Conservation (phyloP, 129 eudicot species). For the Arctium minus region DNA sequence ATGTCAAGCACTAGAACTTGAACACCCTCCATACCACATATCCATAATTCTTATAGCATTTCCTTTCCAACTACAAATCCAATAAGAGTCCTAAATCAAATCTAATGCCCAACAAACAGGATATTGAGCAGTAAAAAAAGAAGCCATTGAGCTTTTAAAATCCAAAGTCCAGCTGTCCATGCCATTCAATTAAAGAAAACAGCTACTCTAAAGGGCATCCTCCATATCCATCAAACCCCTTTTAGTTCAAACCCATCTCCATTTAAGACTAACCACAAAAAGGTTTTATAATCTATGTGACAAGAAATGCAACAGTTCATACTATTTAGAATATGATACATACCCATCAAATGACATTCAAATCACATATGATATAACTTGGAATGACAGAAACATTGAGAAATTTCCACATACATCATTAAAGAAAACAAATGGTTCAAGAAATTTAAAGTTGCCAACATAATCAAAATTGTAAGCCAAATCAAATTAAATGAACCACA, state of each 20-base stretch:
- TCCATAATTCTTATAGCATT: not conserved
- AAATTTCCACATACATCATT: not conserved
- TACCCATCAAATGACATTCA: not conserved
- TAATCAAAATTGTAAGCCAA: constrained; percentile 16
- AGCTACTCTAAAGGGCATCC: not conserved
- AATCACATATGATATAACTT: not conserved
- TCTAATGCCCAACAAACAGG: not conserved
- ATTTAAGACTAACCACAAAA: not conserved
- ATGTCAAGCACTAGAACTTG: not conserved
- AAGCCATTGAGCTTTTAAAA: too few species aligned
- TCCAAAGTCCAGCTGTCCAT: not conserved
- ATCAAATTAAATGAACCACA: too few species aligned
- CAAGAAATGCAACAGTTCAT: not conserved
- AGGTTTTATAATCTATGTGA: not conserved
- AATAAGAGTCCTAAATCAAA: not conserved
- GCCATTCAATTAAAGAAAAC: not conserved
- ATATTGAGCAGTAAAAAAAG: not conserved
- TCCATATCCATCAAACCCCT: not conserved
- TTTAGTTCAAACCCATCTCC: not conserved
- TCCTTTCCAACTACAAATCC: not conserved
- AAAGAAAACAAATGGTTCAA: not conserved
- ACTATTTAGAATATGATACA: not conserved
- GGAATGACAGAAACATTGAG: not conserved
- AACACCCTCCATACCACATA: not conserved
- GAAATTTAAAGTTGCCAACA: constrained; percentile 15